Base-by-base conservation (phyloP, 2,329 filamentous ascomycete genomes). In the Penicillium thymicola region DNA sequence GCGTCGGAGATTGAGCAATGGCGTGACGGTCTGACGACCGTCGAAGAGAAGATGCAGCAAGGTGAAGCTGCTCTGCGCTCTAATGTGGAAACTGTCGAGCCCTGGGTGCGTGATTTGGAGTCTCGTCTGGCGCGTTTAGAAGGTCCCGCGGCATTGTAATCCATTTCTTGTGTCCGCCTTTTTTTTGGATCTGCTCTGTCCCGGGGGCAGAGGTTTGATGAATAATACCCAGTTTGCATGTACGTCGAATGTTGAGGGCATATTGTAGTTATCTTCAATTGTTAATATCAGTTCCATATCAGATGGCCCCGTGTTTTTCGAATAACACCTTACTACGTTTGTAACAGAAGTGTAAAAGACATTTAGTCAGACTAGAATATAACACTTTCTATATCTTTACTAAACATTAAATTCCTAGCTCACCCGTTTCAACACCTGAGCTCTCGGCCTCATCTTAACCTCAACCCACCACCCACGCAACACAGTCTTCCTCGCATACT, bases 101-200 rank as follows among this genome's bases (percentile, higher is more conserved):
- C 85, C 40, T 97, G 92, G 91, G 90, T 97, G 5, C 90, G 89
- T 73, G 90, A 89, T 55, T 76, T 99, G 53, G 93, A 97, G 76
- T 83, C 80, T 67, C 88, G 89, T 74, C 81, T 97, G 72, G 82
- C 82, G 58, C 82, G 81, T 64, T 72, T 88, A 70, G 78, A 78
- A 57, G 79, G 66, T 30, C 61, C 63, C 2, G 51, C 62, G 8
- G 58, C 51, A 32, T 34, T 65, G 27, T 61, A 44, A 45, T 55
- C 21, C 43, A 36, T 41, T 32, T 25, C 21, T 43, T 53, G 36
- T 48, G 36, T 55, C 51, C 51, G 38, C 21, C 13, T 46, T 30
- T 30, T 54, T 36, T 54, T 59, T 59, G 53, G 40, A 43, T 42
- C 52, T 62, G 53, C 32, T 14, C 21, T 32, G 44, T 16, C 37